Evolutionary conservation across 192 early-diverging fungal species (phyloP), one percentile per base, ranked within the genome.

Genomic region (Irineochytrium annulatum): DNA sequence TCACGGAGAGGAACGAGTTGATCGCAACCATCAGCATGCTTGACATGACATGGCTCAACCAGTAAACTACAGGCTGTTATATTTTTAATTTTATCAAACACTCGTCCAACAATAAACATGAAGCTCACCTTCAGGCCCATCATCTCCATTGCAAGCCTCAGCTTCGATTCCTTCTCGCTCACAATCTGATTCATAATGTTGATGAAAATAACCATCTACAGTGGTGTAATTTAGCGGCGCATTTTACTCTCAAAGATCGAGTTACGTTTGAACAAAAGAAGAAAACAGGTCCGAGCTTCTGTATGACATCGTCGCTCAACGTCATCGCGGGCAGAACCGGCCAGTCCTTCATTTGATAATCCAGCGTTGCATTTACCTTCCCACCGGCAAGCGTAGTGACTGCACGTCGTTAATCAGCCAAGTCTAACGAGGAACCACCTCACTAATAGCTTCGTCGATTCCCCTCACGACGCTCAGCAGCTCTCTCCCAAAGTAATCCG

Each of bases 371-470:
- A 14, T 16, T 14, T 27, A 26, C 22, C 3, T 13, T 24, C 22
- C 28, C 28, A 13, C 17, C 49, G 24, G 20, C 28, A 13, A 51
- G 49, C 49, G 16, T 14, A 13, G 49, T 51, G 16, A 51, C n/a
- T n/a, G n/a, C n/a, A n/a, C n/a, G n/a, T n/a, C n/a, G n/a, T n/a
- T n/a, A n/a, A n/a, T n/a, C n/a, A n/a, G n/a, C n/a, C n/a, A n/a
- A n/a, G n/a, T n/a, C n/a, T n/a, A n/a, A n/a, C n/a, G n/a, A 19
- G 43, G 35, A 57, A 58, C 14, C 16, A n/a, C n/a, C n/a, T n/a
- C n/a, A 60, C 59, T 30, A 24, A 84, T 85, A 3, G 83, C 78
- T 67, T 84, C 83, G 31, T 84, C 82, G 24, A 84, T 43, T 22
- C 70, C 79, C 24, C 82, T 72, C 43, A 70, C 66, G 46, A 84